Evolutionary conservation across 2,329 filamentous ascomycete species (phyloP).

Genomic region (Triangularia verruculosa): DNA sequence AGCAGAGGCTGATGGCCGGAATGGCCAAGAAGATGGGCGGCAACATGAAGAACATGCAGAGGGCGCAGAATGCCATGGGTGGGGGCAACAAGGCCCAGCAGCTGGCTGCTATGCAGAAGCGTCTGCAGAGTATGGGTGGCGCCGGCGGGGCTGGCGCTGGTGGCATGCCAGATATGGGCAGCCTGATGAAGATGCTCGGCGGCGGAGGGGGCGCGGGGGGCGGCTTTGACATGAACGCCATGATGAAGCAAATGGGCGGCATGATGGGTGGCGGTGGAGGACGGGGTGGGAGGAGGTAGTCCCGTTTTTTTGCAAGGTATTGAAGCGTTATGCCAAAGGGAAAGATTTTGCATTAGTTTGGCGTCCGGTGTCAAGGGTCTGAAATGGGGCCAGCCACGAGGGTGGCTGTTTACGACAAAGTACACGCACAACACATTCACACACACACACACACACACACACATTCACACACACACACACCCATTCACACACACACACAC

Average conservation of each 20-base stretch:
- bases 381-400: neutral
- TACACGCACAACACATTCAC: no score
- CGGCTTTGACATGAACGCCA: conserved; percentile 73
- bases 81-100: conserved; percentile 91
- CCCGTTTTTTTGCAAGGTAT: neutral
- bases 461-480: neutral
- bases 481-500: neutral
- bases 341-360: conserved; percentile 18
- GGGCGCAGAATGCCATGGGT: conserved; percentile 84
- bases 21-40: conserved; percentile 99
- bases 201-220: conserved; percentile 65
- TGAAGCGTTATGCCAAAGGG: neutral
- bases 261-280: conserved; percentile 37
- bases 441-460: neutral
- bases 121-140: conserved; percentile 88
- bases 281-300: conserved; percentile 24
- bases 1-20: conserved; percentile 97
- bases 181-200: conserved; percentile 89
- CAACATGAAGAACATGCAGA: conserved; percentile 96
- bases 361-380: conserved; percentile 16
- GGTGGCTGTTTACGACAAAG: neutral
- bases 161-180: conserved; percentile 77
- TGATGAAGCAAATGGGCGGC: conserved; percentile 69
- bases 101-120: conserved; percentile 95
- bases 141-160: conserved; percentile 56